Conservation (phyloP, 805 yeast genomes). For the Pichia thaimueangensis region DNA sequence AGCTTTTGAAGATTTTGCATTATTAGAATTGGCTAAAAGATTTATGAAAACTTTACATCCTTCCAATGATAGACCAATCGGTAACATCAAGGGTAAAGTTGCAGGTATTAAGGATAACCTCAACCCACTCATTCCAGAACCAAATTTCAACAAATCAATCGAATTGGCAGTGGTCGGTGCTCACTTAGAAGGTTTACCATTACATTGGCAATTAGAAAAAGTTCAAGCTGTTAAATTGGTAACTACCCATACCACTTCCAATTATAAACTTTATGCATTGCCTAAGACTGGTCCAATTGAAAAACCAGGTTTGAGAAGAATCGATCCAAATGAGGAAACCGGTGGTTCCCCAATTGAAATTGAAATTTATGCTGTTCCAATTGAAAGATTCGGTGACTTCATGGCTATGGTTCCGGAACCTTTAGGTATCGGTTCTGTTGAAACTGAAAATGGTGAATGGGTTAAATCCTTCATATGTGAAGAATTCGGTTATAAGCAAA, state of each 20-base stretch:
- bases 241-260: slow-evolving; percentile 61
- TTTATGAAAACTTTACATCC: slow-evolving; percentile 48
- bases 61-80: slow-evolving; percentile 47
- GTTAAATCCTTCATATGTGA: slow-evolving; percentile 95
- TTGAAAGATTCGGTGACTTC: slow-evolving; percentile 71
- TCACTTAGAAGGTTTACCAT: slow-evolving; percentile 79
- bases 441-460: slow-evolving; percentile 71
- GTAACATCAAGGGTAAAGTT: slow-evolving; percentile 28
- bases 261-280: slow-evolving; percentile 75
- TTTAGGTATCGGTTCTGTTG: slow-evolving; percentile 89
- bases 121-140: slow-evolving; percentile 38
- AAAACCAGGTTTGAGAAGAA: slow-evolving; percentile 86
- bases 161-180: slow-evolving; percentile 95
- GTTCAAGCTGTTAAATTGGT: slow-evolving; percentile 68
- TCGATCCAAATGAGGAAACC: slow-evolving; percentile 25
- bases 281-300: slow-evolving; percentile 76
- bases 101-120: slow-evolving; percentile 39
- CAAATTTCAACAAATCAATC: slow-evolving; percentile 38
- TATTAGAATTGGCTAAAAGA: slow-evolving; percentile 73
- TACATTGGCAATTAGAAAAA: slow-evolving; percentile 89
- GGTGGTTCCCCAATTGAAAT: slow-evolving; percentile 58
- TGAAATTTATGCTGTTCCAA: slow-evolving; percentile 82
- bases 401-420: slow-evolving; percentile 90
- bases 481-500: slow-evolving; percentile 69
- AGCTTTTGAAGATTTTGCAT: slow-evolving; percentile 83